Evolutionary conservation across 1,284 basidiomycete species (phyloP).

Genomic region (Exobasidium cylindrosporum): DNA sequence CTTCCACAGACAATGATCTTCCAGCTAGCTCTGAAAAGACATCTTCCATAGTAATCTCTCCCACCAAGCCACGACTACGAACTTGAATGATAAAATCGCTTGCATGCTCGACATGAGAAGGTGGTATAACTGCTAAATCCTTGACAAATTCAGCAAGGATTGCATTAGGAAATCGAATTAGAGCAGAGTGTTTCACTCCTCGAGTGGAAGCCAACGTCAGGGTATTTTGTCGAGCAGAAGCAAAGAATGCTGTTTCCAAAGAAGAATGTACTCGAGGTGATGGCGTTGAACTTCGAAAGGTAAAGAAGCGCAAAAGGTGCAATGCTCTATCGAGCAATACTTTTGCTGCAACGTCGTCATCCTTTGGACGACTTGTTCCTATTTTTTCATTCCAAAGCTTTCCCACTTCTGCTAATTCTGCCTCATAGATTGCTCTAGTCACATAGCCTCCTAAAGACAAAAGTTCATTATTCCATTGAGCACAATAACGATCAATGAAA

Average conservation of each 20-base stretch:
- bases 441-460: conserved; percentile 65
- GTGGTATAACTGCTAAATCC: conserved; percentile 72
- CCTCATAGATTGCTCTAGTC: conserved; percentile 78
- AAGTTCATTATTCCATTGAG: conserved; percentile 47
- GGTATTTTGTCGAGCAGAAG: conserved; percentile 59
- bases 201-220: conserved; percentile 77
- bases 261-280: conserved; percentile 76
- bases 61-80: conserved; percentile 69
- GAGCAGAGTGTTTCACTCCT: conserved; percentile 70
- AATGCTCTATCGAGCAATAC: conserved; percentile 62
- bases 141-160: conserved; percentile 76
- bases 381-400: conserved; percentile 55
- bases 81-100: conserved; percentile 67
- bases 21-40: conserved; percentile 75
- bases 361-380: conserved; percentile 64
- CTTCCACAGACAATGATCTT: conserved; percentile 70
- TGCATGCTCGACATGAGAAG: conserved; percentile 67
- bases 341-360: conserved; percentile 55
- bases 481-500: conserved; percentile 56
- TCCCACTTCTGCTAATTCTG: conserved; percentile 65
- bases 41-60: conserved; percentile 78
- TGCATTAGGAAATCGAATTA: conserved; percentile 75
- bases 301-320: conserved; percentile 68
- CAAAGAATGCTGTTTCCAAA: conserved; percentile 79
- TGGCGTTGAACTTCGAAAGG: conserved; percentile 69